Conservation (phyloP, 2,329 filamentous ascomycete genomes). For the Dissoconium aciculare region DNA sequence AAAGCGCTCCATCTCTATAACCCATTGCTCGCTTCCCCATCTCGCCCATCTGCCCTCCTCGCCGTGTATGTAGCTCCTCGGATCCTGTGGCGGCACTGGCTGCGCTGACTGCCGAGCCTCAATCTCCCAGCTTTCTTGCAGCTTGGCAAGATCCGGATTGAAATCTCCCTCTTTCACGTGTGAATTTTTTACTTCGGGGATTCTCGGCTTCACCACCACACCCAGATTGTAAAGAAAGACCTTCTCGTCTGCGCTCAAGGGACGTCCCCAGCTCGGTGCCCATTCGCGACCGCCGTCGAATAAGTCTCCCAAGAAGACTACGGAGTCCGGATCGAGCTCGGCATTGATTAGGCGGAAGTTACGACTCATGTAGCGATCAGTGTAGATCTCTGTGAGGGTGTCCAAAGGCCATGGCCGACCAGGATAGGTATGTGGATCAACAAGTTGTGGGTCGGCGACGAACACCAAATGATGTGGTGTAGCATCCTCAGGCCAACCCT, state of each 20-base stretch:
- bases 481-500: slow-evolving; percentile 70
- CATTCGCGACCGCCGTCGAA: slow-evolving; percentile 95
- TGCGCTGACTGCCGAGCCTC: too few relatives aligned
- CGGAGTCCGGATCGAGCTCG: slow-evolving; percentile 64
- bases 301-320: slow-evolving; percentile 84
- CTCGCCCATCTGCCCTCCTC: slow-evolving; percentile 39
- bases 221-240: slow-evolving; percentile 12
- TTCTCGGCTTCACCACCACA: slow-evolving; percentile 8
- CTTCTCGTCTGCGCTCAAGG: slow-evolving; percentile 12
- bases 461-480: slow-evolving; percentile 72
- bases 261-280: slow-evolving; percentile 46
- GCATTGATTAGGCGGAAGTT: slow-evolving; percentile 67
- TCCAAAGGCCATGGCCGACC: slow-evolving; percentile 63
- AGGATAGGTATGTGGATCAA: slow-evolving; percentile 89
- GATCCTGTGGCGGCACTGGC: too few relatives aligned
- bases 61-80: slow-evolving; percentile 19
- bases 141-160: slow-evolving; percentile 13
- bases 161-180: slow-evolving; percentile 11
- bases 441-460: slow-evolving; percentile 79
- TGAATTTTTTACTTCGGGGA: slow-evolving; percentile 12
- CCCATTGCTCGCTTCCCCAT: slow-evolving; percentile 74
- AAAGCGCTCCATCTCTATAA: slow-evolving; percentile 74
- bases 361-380: slow-evolving; percentile 78
- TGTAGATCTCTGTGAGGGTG: slow-evolving; percentile 52
- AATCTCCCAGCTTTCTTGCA: too few relatives aligned